These are phyloP conservation scores for Trypanosoma vivax DNA, from an alignment of 208 protist genomes.

Conservation along the genomic window DNA sequence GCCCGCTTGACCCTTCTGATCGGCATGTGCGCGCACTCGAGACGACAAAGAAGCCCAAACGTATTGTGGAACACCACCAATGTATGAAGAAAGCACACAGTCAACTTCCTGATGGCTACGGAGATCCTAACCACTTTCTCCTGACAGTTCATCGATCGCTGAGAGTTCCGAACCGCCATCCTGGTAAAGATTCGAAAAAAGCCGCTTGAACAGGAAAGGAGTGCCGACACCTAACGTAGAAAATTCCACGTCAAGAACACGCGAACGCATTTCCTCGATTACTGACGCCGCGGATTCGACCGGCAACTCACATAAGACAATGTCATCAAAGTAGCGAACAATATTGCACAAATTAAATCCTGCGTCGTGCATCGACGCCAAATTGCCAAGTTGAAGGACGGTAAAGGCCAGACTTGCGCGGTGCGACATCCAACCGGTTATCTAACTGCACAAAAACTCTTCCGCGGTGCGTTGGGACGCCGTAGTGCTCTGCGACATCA, in stretches of 20 bases:
- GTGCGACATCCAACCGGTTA: slow-evolving; percentile 5
- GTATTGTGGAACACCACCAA: too few species aligned
- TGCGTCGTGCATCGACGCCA: slow-evolving; percentile 85
- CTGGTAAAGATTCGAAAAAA: slow-evolving; percentile 35
- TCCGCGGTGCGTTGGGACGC: slow-evolving; percentile 51
- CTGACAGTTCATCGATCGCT: slow-evolving; percentile 26
- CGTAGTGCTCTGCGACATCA: slow-evolving; percentile 37
- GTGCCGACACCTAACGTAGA: slow-evolving; percentile 9
- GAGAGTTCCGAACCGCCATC: slow-evolving; percentile 11
- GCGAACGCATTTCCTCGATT: slow-evolving; percentile 28
- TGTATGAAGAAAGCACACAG: slow-evolving; percentile 1
- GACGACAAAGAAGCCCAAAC: too few species aligned
- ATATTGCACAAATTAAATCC: slow-evolving; percentile 72
- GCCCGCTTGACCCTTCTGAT: too few species aligned
- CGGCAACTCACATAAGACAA: slow-evolving; percentile 84
- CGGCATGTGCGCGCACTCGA: too few species aligned
- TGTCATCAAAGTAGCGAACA: slow-evolving; percentile 61
- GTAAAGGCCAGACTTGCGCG: slow-evolving; percentile 76
- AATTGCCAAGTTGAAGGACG: slow-evolving; percentile 81
- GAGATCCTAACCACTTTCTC: slow-evolving; percentile 22
- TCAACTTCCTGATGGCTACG: slow-evolving; percentile 16
- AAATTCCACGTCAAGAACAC: background rate
- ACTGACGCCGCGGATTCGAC: slow-evolving; percentile 58
- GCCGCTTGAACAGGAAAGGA: slow-evolving; percentile 22
- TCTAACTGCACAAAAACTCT: slow-evolving; percentile 78